Percentiles rank a stretch among this genome's conserved stretches.
phyloP scores from a whole-genome alignment of 1,284 basidiomycete genomes.

The Nidula niveotomentosa region DNA sequence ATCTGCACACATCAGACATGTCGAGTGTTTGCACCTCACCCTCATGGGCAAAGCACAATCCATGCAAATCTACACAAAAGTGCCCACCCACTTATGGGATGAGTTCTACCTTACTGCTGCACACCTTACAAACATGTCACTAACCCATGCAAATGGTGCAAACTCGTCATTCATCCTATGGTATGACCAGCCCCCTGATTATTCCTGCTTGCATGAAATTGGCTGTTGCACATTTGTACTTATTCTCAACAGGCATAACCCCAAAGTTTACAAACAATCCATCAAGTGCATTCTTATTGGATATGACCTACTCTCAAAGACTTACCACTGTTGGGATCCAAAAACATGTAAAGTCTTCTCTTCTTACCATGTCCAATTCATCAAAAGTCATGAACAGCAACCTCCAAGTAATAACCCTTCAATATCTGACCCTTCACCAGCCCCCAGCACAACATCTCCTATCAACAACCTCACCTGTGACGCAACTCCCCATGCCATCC shows the following conservation, averaged over 20 bases:
- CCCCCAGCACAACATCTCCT: not conserved
- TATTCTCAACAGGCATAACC: conserved; percentile 22
- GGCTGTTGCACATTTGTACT: conserved; percentile 25
- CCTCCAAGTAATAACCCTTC: too few relatives aligned
- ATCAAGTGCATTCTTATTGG: conserved; percentile 30
- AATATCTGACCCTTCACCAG: not conserved
- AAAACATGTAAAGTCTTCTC: conserved; percentile 15
- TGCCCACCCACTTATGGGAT: conserved; percentile 23
- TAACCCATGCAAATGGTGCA: not conserved
- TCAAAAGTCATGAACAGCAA: conserved; percentile 23
- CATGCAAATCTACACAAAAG: conserved; percentile 17
- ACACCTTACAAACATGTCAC: conserved; percentile 6
- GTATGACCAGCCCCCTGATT: conserved; percentile 14
- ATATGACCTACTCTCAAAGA: conserved; percentile 26
- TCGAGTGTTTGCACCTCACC: conserved; percentile 23
- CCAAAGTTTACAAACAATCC: conserved; percentile 26
- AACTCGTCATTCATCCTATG: conserved; percentile 16
- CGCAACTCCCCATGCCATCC: not conserved
- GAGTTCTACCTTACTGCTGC: conserved; percentile 22
- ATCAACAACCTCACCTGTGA: not conserved
- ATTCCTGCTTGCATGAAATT: conserved; percentile 20
- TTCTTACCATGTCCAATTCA: conserved; percentile 27
- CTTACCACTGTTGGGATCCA: conserved; percentile 27
- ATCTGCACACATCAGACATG: conserved; percentile 24
- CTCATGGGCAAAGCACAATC: conserved; percentile 17